Base-by-base conservation (phyloP, 2,329 filamentous ascomycete species). In the Fusarium lyarnte region DNA sequence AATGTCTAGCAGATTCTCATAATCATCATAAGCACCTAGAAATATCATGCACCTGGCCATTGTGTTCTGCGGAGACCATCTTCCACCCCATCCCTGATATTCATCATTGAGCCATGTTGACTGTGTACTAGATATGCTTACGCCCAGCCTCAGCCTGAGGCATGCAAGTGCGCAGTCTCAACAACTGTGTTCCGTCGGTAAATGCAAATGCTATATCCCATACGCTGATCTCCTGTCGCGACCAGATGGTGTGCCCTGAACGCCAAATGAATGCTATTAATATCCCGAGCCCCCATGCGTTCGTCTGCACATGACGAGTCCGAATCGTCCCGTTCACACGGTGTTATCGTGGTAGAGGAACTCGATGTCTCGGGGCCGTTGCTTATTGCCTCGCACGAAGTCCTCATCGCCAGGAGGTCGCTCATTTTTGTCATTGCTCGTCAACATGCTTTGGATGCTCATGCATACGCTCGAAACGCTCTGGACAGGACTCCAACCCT, bases 361-460 rank as follows among this genome's bases (percentile, higher is more conserved):
- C 76, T 93, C 91, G 70, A 99, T 97, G 82, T 99, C 95, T 76
- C 92, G 89, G 49, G 95, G 94, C 42, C 95, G 87, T 73, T 91
- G 88, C 31, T 89, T 90, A 79, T 98, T 97, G 68, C 89, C 90
- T 60, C 89, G 87, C 31, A 97, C 94, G 78, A 99, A 98, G 16
- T 96, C 92, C 62, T 92, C 93, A 78, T 99, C 94, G 8, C 95
- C 96, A 1, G 93, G 92, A 0, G 96, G 96, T 38, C 96, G 88
- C 83, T 98, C 95, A 78, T 95, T 92, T 84, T 95, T 95, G 16
- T 90, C 92, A 81, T 99, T 99, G 69, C 95, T 94, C 3, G 96
- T 98, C 79, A 99, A 84, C 96, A 99, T 99, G 84, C 94, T 97
- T 84, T 99, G 96, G 60, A 99, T 89, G 82, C 94, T 97, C 89